phyloP scores from a whole-genome alignment of 768 basidiomycete genomes.

The Daedaleopsis sinensis region DNA sequence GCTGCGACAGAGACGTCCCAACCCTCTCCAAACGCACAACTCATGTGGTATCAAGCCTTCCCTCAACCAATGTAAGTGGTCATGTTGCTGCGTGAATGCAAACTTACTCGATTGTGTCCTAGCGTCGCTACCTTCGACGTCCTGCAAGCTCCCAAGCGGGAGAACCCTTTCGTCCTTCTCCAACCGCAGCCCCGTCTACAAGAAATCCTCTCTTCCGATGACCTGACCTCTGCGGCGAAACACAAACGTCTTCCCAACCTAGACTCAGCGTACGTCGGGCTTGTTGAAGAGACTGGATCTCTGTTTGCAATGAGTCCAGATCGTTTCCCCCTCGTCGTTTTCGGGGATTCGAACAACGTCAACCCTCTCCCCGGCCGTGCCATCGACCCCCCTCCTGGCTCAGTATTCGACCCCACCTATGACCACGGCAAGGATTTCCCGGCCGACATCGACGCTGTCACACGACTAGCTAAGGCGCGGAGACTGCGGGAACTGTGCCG shows the following conservation, averaged over 20 bases:
- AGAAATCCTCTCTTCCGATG: conserved; percentile 63
- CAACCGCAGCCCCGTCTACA: conserved; percentile 82
- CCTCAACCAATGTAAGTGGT: conserved; percentile 65
- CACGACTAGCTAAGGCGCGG: conserved; percentile 38
- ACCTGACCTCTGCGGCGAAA: conserved; percentile 32
- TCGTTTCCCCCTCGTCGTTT: conserved; percentile 81
- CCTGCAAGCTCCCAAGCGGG: conserved; percentile 46
- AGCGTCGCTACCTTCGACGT: conserved; percentile 89
- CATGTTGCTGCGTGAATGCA: background rate
- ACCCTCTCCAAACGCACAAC: conserved; percentile 37
- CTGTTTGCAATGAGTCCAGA: conserved; percentile 86
- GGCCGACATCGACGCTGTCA: conserved; percentile 47
- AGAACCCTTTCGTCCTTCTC: conserved; percentile 78
- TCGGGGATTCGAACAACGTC: conserved; percentile 48
- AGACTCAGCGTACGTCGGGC: conserved; percentile 80
- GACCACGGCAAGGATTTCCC: conserved; percentile 36
- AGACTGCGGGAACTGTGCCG: conserved; percentile 46
- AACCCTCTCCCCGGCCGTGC: conserved; percentile 5
- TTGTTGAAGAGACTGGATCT: conserved; percentile 70
- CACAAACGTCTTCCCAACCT: conserved; percentile 51
- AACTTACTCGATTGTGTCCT: background rate
- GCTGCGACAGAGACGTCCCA: conserved; percentile 33
- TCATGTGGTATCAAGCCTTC: conserved; percentile 65
- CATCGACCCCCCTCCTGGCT: conserved; percentile 40
- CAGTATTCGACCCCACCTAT: conserved; percentile 20